Evolutionary conservation across 371 early-diverging fungal genomes (phyloP).

Genomic region (Mortierella sp.): DNA sequence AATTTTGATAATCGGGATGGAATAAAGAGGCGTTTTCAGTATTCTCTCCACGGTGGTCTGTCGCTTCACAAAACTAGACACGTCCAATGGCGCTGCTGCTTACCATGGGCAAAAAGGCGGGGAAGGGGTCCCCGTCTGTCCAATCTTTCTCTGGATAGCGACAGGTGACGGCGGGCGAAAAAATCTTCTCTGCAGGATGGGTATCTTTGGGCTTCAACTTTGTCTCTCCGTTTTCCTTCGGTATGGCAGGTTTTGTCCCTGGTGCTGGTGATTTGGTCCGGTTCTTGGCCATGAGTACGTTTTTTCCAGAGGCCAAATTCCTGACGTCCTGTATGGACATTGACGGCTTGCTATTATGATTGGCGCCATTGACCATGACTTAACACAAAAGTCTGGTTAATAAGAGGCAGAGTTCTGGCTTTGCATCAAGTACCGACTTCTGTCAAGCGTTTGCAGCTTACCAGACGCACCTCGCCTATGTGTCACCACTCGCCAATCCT

Average conservation of each 20-base stretch:
- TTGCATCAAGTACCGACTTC: too few relatives aligned
- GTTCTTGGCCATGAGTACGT: conserved; percentile 8
- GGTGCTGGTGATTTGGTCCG: conserved; percentile 20
- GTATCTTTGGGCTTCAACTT: conserved; percentile 1
- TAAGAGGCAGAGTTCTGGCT: too few relatives aligned
- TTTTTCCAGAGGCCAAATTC: conserved; percentile 18
- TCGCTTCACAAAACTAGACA: too few relatives aligned
- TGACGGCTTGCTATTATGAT: conserved; percentile 4
- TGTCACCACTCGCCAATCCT: neutral
- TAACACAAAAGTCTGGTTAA: neutral
- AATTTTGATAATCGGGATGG: neutral
- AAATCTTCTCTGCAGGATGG: conserved; percentile 32
- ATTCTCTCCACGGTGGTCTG: too few relatives aligned
- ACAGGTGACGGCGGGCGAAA: conserved; percentile 29
- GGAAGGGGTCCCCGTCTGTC: conserved; percentile 61
- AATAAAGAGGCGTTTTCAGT: too few relatives aligned
- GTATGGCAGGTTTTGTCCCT: neutral
- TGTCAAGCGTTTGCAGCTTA: too few relatives aligned
- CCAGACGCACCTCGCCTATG: conserved; percentile 7
- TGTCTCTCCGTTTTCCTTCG: neutral
- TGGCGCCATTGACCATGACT: neutral
- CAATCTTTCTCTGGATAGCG: conserved; percentile 50
- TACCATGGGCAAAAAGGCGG: conserved; percentile 76
- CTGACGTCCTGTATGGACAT: conserved; percentile 16
- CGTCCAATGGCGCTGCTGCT: conserved; percentile 9